Evolutionary conservation across 2,329 filamentous ascomycete genomes (phyloP).

Genomic region (Penicillium decumbens): DNA sequence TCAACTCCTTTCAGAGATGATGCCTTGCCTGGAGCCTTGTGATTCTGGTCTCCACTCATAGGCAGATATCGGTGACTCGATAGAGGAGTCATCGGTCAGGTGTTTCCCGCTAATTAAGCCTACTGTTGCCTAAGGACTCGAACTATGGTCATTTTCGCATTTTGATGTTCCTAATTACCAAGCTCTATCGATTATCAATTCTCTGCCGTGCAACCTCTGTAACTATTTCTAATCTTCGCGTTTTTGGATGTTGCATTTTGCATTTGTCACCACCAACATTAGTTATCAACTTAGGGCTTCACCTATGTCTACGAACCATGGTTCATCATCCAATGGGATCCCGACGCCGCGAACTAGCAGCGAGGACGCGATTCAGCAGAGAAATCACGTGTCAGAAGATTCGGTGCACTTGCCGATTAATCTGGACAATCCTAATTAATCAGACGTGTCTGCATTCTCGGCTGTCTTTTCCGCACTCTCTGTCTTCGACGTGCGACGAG

Average conservation of each 20-base stretch:
- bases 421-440: too few relatives aligned
- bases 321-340: not conserved
- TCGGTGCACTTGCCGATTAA: too few relatives aligned
- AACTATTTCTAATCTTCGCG: not conserved
- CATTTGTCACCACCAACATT: not conserved
- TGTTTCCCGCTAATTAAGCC: constrained; percentile 6
- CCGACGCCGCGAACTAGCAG: too few relatives aligned
- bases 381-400: too few relatives aligned
- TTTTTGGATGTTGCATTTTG: too few relatives aligned
- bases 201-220: not conserved
- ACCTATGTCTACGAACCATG: not conserved
- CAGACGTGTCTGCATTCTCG: too few relatives aligned
- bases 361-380: too few relatives aligned
- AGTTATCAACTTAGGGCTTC: not conserved
- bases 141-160: constrained; percentile 1
- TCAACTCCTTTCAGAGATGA: constrained; percentile 2
- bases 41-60: constrained; percentile 7
- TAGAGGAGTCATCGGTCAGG: constrained; percentile 14
- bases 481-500: too few relatives aligned
- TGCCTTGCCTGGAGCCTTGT: constrained; percentile 9
- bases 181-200: not conserved
- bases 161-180: not conserved
- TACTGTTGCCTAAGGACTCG: constrained; percentile 14
- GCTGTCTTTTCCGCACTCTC: too few relatives aligned
- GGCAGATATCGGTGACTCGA: constrained; percentile 15